A percentile compares a stretch with the other conserved stretches of the same genome.
Conservation (phyloP, 2,329 filamentous ascomycete species). For the Aspergillus sp. region DNA sequence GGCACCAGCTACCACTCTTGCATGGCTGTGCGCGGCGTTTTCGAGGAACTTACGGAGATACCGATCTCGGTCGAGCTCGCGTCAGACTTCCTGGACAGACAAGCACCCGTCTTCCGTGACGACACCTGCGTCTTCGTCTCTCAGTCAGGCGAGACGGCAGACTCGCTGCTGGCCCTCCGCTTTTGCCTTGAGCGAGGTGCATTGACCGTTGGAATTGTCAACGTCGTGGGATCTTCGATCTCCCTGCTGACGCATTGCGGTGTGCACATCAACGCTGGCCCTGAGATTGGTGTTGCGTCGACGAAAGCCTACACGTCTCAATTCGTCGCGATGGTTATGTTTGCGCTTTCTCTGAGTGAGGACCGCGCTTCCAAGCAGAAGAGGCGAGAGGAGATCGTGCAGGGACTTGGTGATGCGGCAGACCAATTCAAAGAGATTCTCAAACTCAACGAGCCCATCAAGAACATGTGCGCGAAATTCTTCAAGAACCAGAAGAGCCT, state of each 20-base stretch:
- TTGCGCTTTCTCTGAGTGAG: conserved; percentile 89
- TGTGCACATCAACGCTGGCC: conserved; percentile 98
- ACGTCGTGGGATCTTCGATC: conserved; percentile 96
- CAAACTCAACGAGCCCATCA: conserved; percentile 85
- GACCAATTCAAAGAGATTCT: conserved; percentile 87
- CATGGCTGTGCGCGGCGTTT: conserved; percentile 97
- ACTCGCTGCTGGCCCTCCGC: conserved; percentile 90
- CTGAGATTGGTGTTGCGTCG: conserved; percentile 96
- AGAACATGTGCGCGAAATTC: conserved; percentile 80
- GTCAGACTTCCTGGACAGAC: conserved; percentile 93
- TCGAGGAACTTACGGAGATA: conserved; percentile 96
- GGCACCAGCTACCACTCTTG: conserved; percentile 98
- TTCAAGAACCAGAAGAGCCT: conserved; percentile 98
- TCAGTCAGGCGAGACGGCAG: conserved; percentile 95
- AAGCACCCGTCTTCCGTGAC: conserved; percentile 97
- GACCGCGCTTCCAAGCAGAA: conserved; percentile 90
- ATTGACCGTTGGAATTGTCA: conserved; percentile 94
- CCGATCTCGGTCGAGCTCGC: conserved; percentile 94
- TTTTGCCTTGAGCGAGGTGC: conserved; percentile 98
- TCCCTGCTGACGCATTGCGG: conserved; percentile 98
- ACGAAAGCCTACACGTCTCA: conserved; percentile 99
- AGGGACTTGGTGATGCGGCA: conserved; percentile 78
- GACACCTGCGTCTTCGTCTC: conserved; percentile 99
- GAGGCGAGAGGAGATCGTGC: conserved; percentile 91
- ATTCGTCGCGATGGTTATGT: conserved; percentile 99